Evolutionary conservation across 2,329 filamentous ascomycete species (phyloP), one percentile per base, ranked within the genome.

Genomic region (Knoxdaviesia capensis): DNA sequence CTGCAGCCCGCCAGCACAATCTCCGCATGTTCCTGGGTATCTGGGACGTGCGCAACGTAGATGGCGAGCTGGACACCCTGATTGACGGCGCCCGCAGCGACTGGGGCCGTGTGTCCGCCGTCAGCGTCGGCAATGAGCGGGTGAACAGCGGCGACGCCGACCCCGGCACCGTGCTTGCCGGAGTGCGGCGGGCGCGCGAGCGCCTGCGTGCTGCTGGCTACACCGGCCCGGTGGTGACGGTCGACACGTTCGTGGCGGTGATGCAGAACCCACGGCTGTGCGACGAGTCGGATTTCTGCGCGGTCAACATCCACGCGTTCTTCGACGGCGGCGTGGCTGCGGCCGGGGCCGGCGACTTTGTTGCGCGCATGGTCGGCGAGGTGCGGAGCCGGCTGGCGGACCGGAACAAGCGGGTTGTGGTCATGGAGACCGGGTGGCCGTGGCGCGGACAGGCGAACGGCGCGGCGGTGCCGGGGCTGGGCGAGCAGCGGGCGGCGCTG

Each of bases 341-440:
- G 1, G 58, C 62, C 1, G 58, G 71, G 32, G 75, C 84, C 3
- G 85, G 85, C 4, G 50, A 56, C 1, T 93, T 84, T 57, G 70
- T 86, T 35, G 56, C 64, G 35, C 61, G 64, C 30, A 74, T 77
- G 47, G 68, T 73, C 31, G 46, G 52, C 7, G 55, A 54, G 30
- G 57, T 74, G 35, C 56, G 58, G 46, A 54, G 55, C 38, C 60
- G 59, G 47, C 53, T 71, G 8, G 51, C 59, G 4, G 52, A 62
- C 45, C 45, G 52, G 31, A 54, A 49, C 48, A 79, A 84, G 58
- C 65, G 68, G 38, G 68, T 81, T 32, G 64, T 88, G 34, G 75
- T 92, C 49, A 85, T 82, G 1, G 86, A 93, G 63, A 78, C 79
- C 3, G 86, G 86, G 41, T 94, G 85, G 85, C 85, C 85, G 36